Conservation (phyloP, 78 protist genomes). For the Mastigamoeba balamuthi region DNA sequence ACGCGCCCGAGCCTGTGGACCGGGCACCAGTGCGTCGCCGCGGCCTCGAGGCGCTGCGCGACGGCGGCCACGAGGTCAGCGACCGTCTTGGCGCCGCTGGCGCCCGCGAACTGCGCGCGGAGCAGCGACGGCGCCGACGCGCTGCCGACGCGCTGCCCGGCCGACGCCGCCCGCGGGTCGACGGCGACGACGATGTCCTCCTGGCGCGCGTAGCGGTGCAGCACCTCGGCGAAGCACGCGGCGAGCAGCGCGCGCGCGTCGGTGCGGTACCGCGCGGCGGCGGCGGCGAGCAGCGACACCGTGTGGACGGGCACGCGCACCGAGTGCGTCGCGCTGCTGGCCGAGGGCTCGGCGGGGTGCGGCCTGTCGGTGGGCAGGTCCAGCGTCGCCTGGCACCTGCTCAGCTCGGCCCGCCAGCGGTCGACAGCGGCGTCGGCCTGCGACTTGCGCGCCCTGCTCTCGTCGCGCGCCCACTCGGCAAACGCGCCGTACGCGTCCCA, state of each 20-base stretch:
- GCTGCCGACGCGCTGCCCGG: not conserved
- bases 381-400: not conserved
- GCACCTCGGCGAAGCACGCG: not conserved
- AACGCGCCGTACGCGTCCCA: too few relatives aligned
- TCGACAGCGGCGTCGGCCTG: not conserved
- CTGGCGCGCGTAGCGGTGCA: not conserved
- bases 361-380: not conserved
- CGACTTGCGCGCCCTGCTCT: too few relatives aligned
- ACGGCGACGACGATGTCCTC: not conserved
- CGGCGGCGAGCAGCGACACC: too few relatives aligned
- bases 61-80: not conserved
- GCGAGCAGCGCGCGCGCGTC: not conserved
- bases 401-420: not conserved
- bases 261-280: too few relatives aligned
- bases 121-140: not conserved
- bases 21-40: not conserved
- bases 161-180: too few relatives aligned
- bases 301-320: too few relatives aligned
- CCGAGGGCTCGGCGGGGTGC: not conserved
- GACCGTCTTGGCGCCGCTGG: too few relatives aligned
- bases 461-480: not conserved
- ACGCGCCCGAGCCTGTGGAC: not conserved
- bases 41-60: not conserved
- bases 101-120: too few relatives aligned
- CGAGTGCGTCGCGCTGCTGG: not conserved